Evolutionary conservation across 106 monocot genomes (phyloP).

Genomic region (Allium cepa): DNA sequence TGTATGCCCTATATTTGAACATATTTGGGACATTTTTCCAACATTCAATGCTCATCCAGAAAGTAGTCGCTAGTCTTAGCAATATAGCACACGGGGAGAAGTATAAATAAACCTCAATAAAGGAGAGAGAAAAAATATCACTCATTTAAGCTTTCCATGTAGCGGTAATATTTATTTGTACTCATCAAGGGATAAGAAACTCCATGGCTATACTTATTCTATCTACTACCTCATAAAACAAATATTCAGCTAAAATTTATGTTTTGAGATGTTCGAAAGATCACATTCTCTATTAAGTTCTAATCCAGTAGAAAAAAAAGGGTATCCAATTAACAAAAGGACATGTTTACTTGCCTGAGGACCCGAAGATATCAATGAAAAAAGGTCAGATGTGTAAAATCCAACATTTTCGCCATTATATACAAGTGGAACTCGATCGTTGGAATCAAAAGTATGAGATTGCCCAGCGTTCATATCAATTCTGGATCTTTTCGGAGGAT

Average conservation of each 20-base stretch:
- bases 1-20: too few relatives aligned
- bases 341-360: slow-evolving; percentile 13
- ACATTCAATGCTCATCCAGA: not conserved
- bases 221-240: not conserved
- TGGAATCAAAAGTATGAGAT: slow-evolving; percentile 11
- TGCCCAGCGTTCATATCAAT: slow-evolving; percentile 24
- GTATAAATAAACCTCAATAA: not conserved
- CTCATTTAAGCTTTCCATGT: too few relatives aligned
- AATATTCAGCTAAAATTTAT: not conserved
- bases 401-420: slow-evolving; percentile 30
- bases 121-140: too few relatives aligned
- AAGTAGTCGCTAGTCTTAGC: not conserved
- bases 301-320: not conserved
- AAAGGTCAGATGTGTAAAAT: slow-evolving; percentile 16
- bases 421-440: slow-evolving; percentile 30
- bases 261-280: not conserved
- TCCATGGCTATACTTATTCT: not conserved
- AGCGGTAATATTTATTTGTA: too few relatives aligned
- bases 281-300: not conserved
- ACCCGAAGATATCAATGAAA: slow-evolving; percentile 37
- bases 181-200: not conserved
- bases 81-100: not conserved
- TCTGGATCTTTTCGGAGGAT: not conserved
- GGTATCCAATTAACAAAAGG: not conserved
- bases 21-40: too few relatives aligned